Conservation (phyloP, 2,329 filamentous ascomycete genomes). For the Phialocephala subalpina region DNA sequence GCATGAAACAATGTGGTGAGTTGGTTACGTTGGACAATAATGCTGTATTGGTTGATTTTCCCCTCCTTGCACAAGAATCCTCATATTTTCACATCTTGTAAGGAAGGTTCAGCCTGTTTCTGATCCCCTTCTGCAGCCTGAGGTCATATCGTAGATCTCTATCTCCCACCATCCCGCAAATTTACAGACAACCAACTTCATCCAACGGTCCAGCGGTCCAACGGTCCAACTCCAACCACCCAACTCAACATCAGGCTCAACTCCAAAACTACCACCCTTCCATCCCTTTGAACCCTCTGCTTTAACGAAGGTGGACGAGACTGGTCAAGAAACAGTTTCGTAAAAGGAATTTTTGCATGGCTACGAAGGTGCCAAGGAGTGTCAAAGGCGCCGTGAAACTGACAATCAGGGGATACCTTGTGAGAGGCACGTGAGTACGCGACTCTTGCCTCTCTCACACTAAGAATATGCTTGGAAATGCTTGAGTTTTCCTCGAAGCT, state of each 20-base stretch:
- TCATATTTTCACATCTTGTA: not conserved
- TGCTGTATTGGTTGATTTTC: not conserved
- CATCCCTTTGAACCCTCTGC: not conserved
- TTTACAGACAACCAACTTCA: not conserved
- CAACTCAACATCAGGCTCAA: too few species aligned
- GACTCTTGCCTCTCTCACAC: too few species aligned
- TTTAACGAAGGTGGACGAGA: not conserved
- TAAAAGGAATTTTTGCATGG: not conserved
- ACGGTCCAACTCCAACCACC: too few species aligned
- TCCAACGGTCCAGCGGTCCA: too few species aligned
- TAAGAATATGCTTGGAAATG: not conserved
- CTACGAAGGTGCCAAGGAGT: constrained; percentile 1
- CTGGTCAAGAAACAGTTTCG: not conserved
- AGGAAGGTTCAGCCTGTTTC: not conserved
- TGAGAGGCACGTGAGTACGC: too few species aligned
- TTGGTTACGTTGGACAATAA: constrained; percentile 5
- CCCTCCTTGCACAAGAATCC: not conserved
- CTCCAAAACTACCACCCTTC: not conserved
- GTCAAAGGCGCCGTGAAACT: not conserved
- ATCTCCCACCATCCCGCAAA: not conserved
- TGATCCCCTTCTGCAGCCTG: constrained; percentile 2
- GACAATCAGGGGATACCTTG: not conserved
- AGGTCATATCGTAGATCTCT: constrained; percentile 2
- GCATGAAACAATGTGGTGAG: not conserved
- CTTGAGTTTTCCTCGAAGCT: not conserved